Conservation (phyloP, 2,329 filamentous ascomycete genomes). For the Grosmannia clavigera region DNA sequence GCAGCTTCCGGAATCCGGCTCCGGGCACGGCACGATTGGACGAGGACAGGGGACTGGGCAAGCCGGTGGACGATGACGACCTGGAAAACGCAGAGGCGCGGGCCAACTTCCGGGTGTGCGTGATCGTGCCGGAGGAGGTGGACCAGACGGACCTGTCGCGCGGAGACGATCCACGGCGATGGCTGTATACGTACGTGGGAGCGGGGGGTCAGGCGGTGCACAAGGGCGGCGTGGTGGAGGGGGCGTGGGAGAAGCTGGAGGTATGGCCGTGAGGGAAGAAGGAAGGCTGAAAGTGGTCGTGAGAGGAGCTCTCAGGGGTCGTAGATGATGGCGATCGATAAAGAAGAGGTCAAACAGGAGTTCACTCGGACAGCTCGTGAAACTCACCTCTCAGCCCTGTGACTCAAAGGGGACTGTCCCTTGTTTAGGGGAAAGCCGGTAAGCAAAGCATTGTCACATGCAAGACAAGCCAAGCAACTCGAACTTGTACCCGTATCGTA, state of each 20-base stretch:
- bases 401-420: too few species aligned
- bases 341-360: too few species aligned
- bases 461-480: too few species aligned
- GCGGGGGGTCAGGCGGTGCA: constrained; percentile 20
- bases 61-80: constrained; percentile 55
- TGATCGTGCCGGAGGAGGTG: constrained; percentile 66
- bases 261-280: constrained; percentile 45
- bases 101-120: constrained; percentile 69
- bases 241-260: constrained; percentile 55
- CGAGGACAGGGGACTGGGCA: constrained; percentile 33
- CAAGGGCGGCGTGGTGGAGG: constrained; percentile 24
- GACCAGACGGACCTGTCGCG: constrained; percentile 63
- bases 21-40: constrained; percentile 48
- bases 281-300: too few species aligned
- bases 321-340: too few species aligned
- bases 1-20: constrained; percentile 59
- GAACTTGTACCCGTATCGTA: too few species aligned
- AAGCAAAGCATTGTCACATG: too few species aligned
- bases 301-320: too few species aligned
- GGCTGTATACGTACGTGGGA: constrained; percentile 50
- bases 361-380: too few species aligned
- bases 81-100: constrained; percentile 60
- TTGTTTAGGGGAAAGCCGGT: too few species aligned
- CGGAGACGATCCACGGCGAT: constrained; percentile 48
- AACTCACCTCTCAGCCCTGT: too few species aligned